Evolutionary conservation across 352 stramenopile species (phyloP), one percentile per base, ranked within the genome.

Genomic region (Pythium monospermum): DNA sequence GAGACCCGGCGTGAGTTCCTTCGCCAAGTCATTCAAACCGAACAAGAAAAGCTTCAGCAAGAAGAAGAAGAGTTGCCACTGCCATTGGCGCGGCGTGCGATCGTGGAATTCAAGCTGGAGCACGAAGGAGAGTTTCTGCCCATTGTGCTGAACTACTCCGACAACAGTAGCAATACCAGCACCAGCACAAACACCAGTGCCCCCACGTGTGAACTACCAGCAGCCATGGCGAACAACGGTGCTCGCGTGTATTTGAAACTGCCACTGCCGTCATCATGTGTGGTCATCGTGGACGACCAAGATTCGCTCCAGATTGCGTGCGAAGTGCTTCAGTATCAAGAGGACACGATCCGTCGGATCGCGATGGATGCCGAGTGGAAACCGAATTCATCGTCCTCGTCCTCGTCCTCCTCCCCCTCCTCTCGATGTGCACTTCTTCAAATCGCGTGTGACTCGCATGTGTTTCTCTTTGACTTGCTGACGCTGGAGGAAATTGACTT

Each of bases 361-460:
- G 75, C 69, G 8, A 62, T 86, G 10, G 78, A 89, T 19, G 75
- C 71, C 6, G 78, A 89, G 50, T 89, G 78, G 78, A 71, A 73
- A 10, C 75, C 75, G 4, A 69, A n/a, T n/a, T n/a, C n/a, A n/a
- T n/a, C n/a, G n/a, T n/a, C n/a, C n/a, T n/a, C n/a, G n/a, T n/a
- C n/a, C 44, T n/a, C n/a, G n/a, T n/a, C 18, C 2, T 49, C 16
- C 31, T 28, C 49, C 15, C 46, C 60, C 13, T 72, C 75, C 28
- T 83, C 74, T 12, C 80, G 77, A 19, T 85, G 73, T 43, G 73
- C 78, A 0, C 68, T 87, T 36, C 66, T 90, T 23, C 75, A 87
- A 26, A 57, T 87, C 40, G 75, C 78, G 21, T 87, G 75, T 32
- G 65, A 71, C 18, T 68, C 64, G 27, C 72, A 83, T 37, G 78